These are phyloP conservation scores for Sordariomycetes sp. DNA, from an alignment of 2,329 filamentous ascomycete genomes.

Conservation along the genomic window DNA sequence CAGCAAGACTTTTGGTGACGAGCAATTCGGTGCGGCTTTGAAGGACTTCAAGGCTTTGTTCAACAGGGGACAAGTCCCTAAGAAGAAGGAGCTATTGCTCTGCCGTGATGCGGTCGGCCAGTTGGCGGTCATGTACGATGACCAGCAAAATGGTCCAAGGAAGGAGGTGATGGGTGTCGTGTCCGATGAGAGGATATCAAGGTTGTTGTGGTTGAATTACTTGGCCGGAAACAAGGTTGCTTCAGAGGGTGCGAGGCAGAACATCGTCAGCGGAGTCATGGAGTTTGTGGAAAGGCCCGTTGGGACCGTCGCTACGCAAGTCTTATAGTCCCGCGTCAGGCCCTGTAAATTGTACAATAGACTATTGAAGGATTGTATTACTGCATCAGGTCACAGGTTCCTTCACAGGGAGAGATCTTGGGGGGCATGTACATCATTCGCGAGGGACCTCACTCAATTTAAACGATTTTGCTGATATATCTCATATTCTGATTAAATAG, in stretches of 20 bases:
- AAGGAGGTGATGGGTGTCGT: slow-evolving; percentile 60
- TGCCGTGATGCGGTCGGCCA: slow-evolving; percentile 55
- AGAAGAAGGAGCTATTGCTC: slow-evolving; percentile 69
- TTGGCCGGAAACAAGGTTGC: slow-evolving; percentile 79
- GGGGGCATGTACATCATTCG: too few species aligned
- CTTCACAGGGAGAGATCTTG: too few species aligned
- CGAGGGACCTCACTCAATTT: too few species aligned
- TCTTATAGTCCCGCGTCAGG: slow-evolving; percentile 37
- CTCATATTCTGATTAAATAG: too few species aligned
- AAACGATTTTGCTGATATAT: too few species aligned
- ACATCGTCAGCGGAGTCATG: slow-evolving; percentile 80
- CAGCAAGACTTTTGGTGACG: slow-evolving; percentile 51
- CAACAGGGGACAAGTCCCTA: slow-evolving; percentile 69
- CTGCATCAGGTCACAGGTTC: too few species aligned
- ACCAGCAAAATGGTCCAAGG: slow-evolving; percentile 32
- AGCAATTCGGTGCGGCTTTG: slow-evolving; percentile 67
- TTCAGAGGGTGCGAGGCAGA: slow-evolving; percentile 71
- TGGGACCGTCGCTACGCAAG: slow-evolving; percentile 76
- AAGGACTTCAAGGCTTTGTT: slow-evolving; percentile 75
- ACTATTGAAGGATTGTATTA: too few species aligned
- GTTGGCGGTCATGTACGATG: slow-evolving; percentile 59
- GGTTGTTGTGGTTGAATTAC: slow-evolving; percentile 84
- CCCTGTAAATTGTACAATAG: slow-evolving; percentile 2
- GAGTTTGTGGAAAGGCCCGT: slow-evolving; percentile 81
- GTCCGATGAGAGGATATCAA: slow-evolving; percentile 68